phyloP scores from a whole-genome alignment of 2,329 filamentous ascomycete species.

The Aureobasidium sp. region DNA sequence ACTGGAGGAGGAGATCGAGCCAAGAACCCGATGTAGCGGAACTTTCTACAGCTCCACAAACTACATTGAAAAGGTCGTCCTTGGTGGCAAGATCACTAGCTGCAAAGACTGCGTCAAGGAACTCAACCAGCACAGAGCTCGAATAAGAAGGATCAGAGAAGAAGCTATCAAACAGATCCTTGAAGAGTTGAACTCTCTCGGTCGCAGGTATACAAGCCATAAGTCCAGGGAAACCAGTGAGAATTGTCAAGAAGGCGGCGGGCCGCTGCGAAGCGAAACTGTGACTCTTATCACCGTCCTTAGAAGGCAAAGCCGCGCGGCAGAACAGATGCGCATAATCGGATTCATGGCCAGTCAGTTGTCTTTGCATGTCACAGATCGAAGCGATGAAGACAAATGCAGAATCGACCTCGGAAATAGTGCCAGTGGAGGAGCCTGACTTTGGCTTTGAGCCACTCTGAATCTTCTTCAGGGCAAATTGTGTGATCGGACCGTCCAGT shows the following conservation, averaged over 20 bases:
- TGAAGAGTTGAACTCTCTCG: not conserved
- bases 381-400: slow-evolving; percentile 9
- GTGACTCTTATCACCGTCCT: not conserved
- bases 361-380: slow-evolving; percentile 8
- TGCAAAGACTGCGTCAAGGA: not conserved
- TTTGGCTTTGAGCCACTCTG: not conserved
- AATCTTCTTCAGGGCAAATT: not conserved
- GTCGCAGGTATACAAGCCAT: not conserved
- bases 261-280: not conserved
- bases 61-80: not conserved
- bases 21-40: not conserved
- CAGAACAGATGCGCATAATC: not conserved
- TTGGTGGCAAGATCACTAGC: not conserved
- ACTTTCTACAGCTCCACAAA: not conserved
- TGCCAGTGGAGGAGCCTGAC: not conserved
- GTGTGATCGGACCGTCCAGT: not conserved
- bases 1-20: not conserved
- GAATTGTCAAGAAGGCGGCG: not conserved
- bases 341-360: not conserved
- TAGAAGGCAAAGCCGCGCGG: not conserved
- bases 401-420: not conserved
- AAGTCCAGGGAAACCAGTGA: not conserved
- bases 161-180: not conserved
- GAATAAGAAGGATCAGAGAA: not conserved
- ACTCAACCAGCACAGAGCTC: not conserved